These are phyloP conservation scores for Posidonia oceanica DNA, from an alignment of 116 monocot genomes.

Conservation along the genomic window DNA sequence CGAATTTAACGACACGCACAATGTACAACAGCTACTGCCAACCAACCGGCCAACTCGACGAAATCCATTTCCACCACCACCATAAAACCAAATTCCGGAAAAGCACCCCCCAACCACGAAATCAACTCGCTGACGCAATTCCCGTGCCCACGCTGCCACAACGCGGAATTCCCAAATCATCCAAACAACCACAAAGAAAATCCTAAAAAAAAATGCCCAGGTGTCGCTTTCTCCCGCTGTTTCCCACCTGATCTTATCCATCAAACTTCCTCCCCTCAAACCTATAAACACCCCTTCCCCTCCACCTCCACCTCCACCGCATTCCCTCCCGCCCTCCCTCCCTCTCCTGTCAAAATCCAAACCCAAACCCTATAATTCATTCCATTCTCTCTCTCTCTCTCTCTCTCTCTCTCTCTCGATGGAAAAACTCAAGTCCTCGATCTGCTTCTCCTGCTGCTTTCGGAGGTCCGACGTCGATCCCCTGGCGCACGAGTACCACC, in stretches of 20 bases:
- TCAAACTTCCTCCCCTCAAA: background rate
- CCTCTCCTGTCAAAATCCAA: background rate
- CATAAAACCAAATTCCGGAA: too few species aligned
- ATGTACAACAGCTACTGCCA: too few species aligned
- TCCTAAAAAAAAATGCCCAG: background rate
- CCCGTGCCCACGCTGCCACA: background rate
- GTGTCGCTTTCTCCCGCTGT: too few species aligned
- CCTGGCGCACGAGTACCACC: slow-evolving; percentile 5
- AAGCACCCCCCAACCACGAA: background rate
- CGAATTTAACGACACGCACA: too few species aligned
- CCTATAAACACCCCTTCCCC: background rate
- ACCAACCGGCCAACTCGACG: too few species aligned
- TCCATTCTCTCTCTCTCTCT: background rate
- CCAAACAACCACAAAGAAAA: background rate
- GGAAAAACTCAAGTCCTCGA: slow-evolving; percentile 10
- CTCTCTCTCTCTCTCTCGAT: background rate
- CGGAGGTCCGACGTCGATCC: slow-evolving; percentile 14
- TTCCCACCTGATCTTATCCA: too few species aligned
- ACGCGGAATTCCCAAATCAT: background rate
- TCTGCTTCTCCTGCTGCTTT: slow-evolving; percentile 34
- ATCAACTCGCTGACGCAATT: background rate
- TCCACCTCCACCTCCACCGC: too few species aligned
- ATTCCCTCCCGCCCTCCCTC: background rate
- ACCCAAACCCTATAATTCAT: background rate
- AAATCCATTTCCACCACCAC: too few species aligned